phyloP scores from a whole-genome alignment of 352 stramenopile species.

The Saprolegnia parasitica region DNA sequence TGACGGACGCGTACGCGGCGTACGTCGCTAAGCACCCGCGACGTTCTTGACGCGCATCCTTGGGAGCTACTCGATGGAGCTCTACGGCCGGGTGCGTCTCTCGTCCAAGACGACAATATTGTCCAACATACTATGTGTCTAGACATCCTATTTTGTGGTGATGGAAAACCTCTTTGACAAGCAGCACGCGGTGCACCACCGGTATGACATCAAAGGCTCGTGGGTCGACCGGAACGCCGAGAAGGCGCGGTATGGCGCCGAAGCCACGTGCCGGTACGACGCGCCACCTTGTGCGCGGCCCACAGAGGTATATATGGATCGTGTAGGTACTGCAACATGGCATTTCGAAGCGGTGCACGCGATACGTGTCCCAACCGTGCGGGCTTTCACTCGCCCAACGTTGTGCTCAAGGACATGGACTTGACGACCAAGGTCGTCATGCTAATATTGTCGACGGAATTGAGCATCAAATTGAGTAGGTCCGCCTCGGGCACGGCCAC shows the following conservation, averaged over 20 bases:
- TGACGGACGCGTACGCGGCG: constrained; percentile 57
- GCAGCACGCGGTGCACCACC: constrained; percentile 71
- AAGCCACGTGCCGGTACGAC: constrained; percentile 47
- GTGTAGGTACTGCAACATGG: constrained; percentile 57
- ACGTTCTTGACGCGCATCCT: constrained; percentile 80
- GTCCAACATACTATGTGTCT: background rate
- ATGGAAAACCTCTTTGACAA: constrained; percentile 89
- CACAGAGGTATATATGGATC: background rate
- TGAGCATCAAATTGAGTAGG: constrained; percentile 22
- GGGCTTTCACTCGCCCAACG: constrained; percentile 59
- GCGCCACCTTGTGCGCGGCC: background rate
- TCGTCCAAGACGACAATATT: background rate
- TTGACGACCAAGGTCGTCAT: constrained; percentile 53
- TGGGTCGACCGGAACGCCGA: constrained; percentile 76
- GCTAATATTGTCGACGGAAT: background rate
- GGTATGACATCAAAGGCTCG: constrained; percentile 86
- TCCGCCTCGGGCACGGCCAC: constrained; percentile 48
- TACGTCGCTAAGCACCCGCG: constrained; percentile 51
- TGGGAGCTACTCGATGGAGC: constrained; percentile 70
- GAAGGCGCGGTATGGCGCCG: constrained; percentile 49
- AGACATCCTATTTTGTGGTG: constrained; percentile 70
- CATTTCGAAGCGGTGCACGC: constrained; percentile 49
- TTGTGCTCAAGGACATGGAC: constrained; percentile 79
- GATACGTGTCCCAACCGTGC: constrained; percentile 60
- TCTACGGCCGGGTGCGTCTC: constrained; percentile 47